These are phyloP conservation scores for Solioccasus polychromus DNA, from an alignment of 768 basidiomycete species.

Conservation along the genomic window DNA sequence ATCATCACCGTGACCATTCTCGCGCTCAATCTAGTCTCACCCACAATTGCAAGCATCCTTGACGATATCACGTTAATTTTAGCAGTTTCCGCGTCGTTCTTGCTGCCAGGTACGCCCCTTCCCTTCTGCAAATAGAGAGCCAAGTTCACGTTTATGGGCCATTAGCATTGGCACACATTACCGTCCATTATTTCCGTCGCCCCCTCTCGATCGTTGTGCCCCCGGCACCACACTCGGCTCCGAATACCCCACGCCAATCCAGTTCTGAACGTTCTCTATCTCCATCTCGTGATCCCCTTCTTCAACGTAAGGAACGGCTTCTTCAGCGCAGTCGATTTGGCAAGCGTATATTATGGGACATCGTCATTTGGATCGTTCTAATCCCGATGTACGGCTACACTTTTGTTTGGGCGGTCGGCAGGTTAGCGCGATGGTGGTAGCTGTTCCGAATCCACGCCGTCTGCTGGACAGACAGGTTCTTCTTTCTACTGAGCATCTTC, in stretches of 20 bases:
- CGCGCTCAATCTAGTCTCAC: slow-evolving; percentile 45
- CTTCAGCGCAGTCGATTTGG: slow-evolving; percentile 73
- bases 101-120: slow-evolving; percentile 51
- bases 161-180: slow-evolving; percentile 71
- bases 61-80: slow-evolving; percentile 49
- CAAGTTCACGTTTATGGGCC: background rate
- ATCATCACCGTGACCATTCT: slow-evolving; percentile 42
- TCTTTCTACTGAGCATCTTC: background rate
- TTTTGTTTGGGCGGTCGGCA: slow-evolving; percentile 55
- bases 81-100: slow-evolving; percentile 55
- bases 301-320: slow-evolving; percentile 82
- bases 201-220: slow-evolving; percentile 83
- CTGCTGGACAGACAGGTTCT: no score
- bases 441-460: no score
- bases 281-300: slow-evolving; percentile 58
- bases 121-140: background rate
- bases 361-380: slow-evolving; percentile 76
- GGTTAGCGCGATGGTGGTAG: slow-evolving; percentile 53
- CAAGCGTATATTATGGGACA: slow-evolving; percentile 76
- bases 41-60: slow-evolving; percentile 36
- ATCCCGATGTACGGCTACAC: slow-evolving; percentile 57
- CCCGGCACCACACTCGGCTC: slow-evolving; percentile 32
- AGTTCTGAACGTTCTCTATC: slow-evolving; percentile 19
- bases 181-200: slow-evolving; percentile 78
- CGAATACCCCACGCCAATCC: slow-evolving; percentile 18